A percentile compares a stretch with the other conserved stretches of the same genome.
These are phyloP conservation scores for Ilyonectria sp. DNA, from an alignment of 2,329 filamentous ascomycete genomes.

Conservation along the genomic window DNA sequence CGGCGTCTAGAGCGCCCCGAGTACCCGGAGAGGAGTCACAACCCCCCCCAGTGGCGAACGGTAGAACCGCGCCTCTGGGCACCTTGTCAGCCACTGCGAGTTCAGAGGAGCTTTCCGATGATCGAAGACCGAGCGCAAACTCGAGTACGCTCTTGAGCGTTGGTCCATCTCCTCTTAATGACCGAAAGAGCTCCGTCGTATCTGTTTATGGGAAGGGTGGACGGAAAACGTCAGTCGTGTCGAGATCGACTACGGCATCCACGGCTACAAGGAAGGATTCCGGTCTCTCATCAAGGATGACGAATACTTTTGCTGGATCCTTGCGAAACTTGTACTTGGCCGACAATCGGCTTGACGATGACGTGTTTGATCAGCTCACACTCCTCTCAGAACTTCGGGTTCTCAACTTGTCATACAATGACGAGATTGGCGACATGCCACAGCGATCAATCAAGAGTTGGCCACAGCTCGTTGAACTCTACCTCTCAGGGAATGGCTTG, in stretches of 20 bases:
- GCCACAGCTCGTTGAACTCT: constrained; percentile 91
- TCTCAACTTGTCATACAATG: constrained; percentile 95
- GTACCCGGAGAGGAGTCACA: constrained; percentile 66
- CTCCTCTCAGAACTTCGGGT: constrained; percentile 87
- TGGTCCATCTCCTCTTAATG: constrained; percentile 79
- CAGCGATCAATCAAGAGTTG: constrained; percentile 89
- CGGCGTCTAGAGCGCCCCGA: constrained; percentile 78
- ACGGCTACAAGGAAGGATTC: constrained; percentile 85
- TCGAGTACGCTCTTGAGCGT: constrained; percentile 84
- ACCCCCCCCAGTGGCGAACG: constrained; percentile 54
- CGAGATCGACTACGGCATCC: constrained; percentile 72
- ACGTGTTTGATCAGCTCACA: constrained; percentile 93
- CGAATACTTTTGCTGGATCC: constrained; percentile 90
- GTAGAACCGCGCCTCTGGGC: constrained; percentile 59
- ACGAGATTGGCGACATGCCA: constrained; percentile 88
- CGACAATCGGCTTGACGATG: constrained; percentile 94
- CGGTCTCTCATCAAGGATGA: constrained; percentile 82
- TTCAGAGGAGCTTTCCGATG: constrained; percentile 81
- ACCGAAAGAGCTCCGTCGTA: constrained; percentile 87
- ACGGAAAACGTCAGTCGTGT: constrained; percentile 88
- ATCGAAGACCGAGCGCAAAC: constrained; percentile 86
- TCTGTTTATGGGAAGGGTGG: constrained; percentile 84
- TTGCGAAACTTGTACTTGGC: constrained; percentile 89
- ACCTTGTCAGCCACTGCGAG: constrained; percentile 74
- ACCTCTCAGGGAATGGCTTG: constrained; percentile 94